Evolutionary conservation across 805 yeast species (phyloP), one percentile per base, ranked within the genome.

Genomic region (Ogataea zsoltii): DNA sequence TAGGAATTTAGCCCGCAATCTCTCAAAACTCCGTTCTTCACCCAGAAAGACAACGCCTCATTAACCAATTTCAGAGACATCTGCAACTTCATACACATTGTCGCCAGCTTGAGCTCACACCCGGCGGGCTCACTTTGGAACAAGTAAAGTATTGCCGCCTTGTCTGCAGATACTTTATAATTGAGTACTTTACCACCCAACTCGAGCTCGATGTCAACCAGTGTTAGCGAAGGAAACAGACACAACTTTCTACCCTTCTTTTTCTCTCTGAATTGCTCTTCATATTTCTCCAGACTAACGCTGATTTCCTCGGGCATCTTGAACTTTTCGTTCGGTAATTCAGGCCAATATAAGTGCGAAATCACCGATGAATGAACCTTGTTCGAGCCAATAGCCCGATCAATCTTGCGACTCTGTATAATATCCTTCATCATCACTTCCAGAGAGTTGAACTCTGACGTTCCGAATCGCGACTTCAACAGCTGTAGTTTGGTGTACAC

Each of bases 361-460:
- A 92, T 66, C 15, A 89, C 72, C 2, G 84, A 72, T 0, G 88
- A 78, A 42, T 78, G 79, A 26, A 83, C 68, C 1, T 49, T 48
- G 4, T 54, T 46, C 12, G 64, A 51, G 38, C 21, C 50, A 14
- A 79, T 65, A 5, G 57, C 46, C 3, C 48, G 45, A 51, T 82
- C 79, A 7, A 79, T 62, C 3, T 57, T 54, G 43, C 72, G 68
- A 54, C 95, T 84, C 21, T 77, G 79, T 15, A 68, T 59, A 9
- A 90, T 72, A 62, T 89, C 96, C 32, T 76, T 67, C 14, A 90
- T 71, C 98, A 94, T 94, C 7, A 92, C 88, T 57, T 88, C 95
- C 41, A 90, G 70, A 18, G 80, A 78, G 41, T 76, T 77, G 53
- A 91, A 76, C 44, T 82, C 85, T 9, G 76, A 68, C 30, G 77